These are phyloP conservation scores for Urostyla sp. DNA, from an alignment of 73 alveolate genomes.

Conservation along the genomic window DNA sequence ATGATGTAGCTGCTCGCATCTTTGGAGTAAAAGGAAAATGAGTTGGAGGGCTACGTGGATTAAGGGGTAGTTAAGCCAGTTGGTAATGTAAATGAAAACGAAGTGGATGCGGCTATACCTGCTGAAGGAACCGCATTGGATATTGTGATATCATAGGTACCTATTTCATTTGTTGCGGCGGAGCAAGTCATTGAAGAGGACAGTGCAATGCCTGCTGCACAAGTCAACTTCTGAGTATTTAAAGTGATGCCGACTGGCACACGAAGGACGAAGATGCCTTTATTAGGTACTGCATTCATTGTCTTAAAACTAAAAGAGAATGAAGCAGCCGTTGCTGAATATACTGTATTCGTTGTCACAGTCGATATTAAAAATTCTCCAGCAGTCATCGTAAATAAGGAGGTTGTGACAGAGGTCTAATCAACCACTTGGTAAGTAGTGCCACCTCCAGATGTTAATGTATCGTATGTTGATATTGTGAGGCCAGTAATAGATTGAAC, in stretches of 20 bases:
- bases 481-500: not conserved
- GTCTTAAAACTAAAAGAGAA: no score
- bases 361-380: no score
- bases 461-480: not conserved
- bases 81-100: not conserved
- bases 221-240: no score
- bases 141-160: not conserved
- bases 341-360: no score
- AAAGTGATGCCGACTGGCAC: no score
- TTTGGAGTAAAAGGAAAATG: not conserved
- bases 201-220: no score
- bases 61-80: constrained; percentile 34
- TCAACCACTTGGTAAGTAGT: not conserved
- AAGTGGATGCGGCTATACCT: not conserved
- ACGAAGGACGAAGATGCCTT: no score
- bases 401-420: not conserved
- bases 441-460: constrained; percentile 18
- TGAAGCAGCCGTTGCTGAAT: no score
- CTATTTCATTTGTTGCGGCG: no score
- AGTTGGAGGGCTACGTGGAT: not conserved
- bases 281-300: no score
- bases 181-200: constrained; percentile 7
- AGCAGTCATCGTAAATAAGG: no score
- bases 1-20: constrained; percentile 4
- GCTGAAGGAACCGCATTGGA: not conserved